Base-by-base conservation (phyloP, 2,329 filamentous ascomycete species). In the Nothophaeocryptopus gaeumannii region DNA sequence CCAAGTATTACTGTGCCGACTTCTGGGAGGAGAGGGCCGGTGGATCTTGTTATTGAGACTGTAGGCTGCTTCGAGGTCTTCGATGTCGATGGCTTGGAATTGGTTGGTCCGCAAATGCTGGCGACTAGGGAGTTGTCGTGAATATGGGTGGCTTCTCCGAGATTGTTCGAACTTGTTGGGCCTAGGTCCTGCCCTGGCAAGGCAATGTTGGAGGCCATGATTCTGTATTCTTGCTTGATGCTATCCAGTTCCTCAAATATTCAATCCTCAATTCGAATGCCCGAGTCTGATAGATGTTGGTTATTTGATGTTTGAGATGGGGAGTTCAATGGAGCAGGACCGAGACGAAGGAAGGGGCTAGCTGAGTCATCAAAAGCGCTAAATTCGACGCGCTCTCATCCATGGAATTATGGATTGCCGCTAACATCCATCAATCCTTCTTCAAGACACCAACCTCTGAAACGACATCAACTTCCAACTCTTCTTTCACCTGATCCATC, bases 161-260 rank as follows among this genome's bases (percentile, higher is more conserved):
- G 80, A 35, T 78, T 72, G 70, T 86, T 91, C 58, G 82, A 80
- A 47, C 79, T 75, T 13, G 78, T 71, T 13, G 85, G 73, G 29
- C 88, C 91, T 35, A 99, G 81, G 39, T 83, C 74, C 67, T 93
- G 88, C 67, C 93, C 93, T 9, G 93, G 93, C 40, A 95, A 78
- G 47, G 85, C 88, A 60, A 89, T 55, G 29, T 38, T 50, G 15
- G 40, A 51, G 16, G 38, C 44, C 48, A 51, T 51, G 30, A 14
- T 51, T 15, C 13, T 13, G 7, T 39, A 14, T 39, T 39, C 20
- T 26, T 26, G 20, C 20, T 26, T 26, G 20, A 3, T 26, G 20
- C 20, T 26, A 26, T 26, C 20, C 7, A 26, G 20, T 26, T 26
- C 7, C 20, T 7, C 20, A 26, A 26, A 7, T 7, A 4, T 26